phyloP scores from a whole-genome alignment of 2,329 filamentous ascomycete genomes.

The Aureobasidium vineae region DNA sequence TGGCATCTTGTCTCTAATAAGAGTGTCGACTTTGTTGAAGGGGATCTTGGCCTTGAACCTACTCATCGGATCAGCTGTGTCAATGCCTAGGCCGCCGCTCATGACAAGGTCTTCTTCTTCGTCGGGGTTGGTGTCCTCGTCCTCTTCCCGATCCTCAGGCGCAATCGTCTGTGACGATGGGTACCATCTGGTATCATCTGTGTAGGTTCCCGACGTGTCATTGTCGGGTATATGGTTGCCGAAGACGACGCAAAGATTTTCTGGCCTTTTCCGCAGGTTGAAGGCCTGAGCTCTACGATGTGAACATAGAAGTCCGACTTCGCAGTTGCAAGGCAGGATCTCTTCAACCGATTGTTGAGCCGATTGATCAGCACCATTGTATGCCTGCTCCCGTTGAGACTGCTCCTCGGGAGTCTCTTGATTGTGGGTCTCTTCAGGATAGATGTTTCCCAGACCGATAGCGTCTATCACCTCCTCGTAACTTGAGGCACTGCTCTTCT shows the following conservation, averaged over 20 bases:
- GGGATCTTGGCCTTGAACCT: background rate
- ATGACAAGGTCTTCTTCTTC: background rate
- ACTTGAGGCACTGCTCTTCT: background rate
- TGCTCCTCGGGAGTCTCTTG: background rate
- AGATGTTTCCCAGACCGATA: background rate
- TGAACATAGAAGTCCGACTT: too few species aligned
- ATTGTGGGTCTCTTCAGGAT: background rate
- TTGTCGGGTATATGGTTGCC: background rate
- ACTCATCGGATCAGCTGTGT: background rate
- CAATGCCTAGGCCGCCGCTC: background rate
- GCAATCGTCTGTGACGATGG: background rate
- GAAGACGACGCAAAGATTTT: background rate
- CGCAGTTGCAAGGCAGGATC: background rate
- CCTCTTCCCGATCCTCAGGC: background rate
- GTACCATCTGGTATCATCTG: background rate
- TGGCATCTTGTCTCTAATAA: slow-evolving; percentile 1
- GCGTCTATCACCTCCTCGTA: background rate
- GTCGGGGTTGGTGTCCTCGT: background rate
- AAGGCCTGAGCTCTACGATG: too few species aligned
- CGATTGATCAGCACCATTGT: background rate
- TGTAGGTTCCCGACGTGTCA: background rate
- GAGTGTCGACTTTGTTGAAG: background rate
- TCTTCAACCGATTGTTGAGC: background rate
- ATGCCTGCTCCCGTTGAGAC: background rate
- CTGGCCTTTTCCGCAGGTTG: too few species aligned